Percentiles rank a stretch among this genome's conserved stretches.
Evolutionary conservation across 352 stramenopile genomes (phyloP).

Genomic region (Thraustochytrium sp.): DNA sequence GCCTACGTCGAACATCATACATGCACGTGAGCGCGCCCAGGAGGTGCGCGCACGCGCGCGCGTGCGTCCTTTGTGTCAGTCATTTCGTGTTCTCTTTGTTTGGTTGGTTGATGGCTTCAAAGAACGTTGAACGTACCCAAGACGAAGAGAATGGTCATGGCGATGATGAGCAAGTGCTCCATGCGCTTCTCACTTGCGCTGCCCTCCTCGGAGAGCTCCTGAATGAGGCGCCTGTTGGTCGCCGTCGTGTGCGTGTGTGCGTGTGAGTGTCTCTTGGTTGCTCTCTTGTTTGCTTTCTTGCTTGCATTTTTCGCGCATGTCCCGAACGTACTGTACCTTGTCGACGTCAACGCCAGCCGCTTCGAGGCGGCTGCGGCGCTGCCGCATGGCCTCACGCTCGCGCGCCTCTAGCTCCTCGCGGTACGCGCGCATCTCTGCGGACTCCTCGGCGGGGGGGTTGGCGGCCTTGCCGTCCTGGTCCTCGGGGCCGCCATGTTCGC

Average conservation of each 20-base stretch:
- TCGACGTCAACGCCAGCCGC: not conserved
- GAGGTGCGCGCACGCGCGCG: too few species aligned
- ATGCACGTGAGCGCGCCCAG: too few species aligned
- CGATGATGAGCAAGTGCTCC: not conserved
- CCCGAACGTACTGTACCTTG: constrained; percentile 12
- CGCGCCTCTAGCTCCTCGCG: not conserved
- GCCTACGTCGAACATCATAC: too few species aligned
- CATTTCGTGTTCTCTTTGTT: too few species aligned
- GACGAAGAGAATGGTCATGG: not conserved
- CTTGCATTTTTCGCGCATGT: not conserved
- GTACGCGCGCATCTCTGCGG: too few species aligned
- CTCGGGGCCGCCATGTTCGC: not conserved
- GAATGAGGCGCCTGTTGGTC: not conserved
- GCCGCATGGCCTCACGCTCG: not conserved
- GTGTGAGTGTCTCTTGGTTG: too few species aligned
- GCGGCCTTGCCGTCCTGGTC: not conserved
- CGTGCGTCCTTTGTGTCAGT: too few species aligned
- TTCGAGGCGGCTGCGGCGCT: not conserved
- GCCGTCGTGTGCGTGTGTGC: not conserved
- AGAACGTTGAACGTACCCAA: constrained; percentile 9
- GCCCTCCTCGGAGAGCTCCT: not conserved
- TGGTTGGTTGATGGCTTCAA: too few species aligned
- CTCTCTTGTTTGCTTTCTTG: too few species aligned
- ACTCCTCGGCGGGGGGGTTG: too few species aligned
- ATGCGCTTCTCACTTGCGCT: not conserved